Conservation (phyloP, 2,329 filamentous ascomycete genomes). For the Zopfia rhizophila region DNA sequence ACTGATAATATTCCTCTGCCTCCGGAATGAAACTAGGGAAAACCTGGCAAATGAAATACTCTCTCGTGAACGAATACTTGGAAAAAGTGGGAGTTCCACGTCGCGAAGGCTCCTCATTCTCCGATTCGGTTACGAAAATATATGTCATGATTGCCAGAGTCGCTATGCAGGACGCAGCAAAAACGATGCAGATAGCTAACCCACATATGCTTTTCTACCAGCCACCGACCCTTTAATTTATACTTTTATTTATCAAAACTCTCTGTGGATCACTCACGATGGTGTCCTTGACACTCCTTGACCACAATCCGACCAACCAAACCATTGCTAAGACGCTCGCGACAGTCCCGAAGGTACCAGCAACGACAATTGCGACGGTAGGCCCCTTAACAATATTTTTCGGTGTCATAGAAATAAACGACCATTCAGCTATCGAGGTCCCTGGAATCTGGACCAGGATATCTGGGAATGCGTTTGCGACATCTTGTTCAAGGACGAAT, state of each 20-base stretch:
- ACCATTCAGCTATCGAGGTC: slow-evolving; percentile 22
- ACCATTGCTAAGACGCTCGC: slow-evolving; percentile 2
- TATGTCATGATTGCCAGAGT: slow-evolving; percentile 16
- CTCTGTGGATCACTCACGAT: not conserved
- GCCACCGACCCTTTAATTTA: too few species aligned
- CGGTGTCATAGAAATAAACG: slow-evolving; percentile 20
- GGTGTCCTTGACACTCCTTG: not conserved
- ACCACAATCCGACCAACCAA: slow-evolving; percentile 18
- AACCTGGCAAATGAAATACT: slow-evolving; percentile 25
- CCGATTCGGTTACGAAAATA: slow-evolving; percentile 17
- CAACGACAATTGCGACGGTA: slow-evolving; percentile 11
- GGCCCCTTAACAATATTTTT: slow-evolving; percentile 21
- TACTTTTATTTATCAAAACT: slow-evolving; percentile 4
- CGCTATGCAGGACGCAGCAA: slow-evolving; percentile 5
- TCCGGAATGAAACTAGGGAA: slow-evolving; percentile 18
- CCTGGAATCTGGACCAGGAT: slow-evolving; percentile 21
- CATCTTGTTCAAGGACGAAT: slow-evolving; percentile 15
- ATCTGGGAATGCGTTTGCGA: slow-evolving; percentile 11
- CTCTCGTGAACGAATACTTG: slow-evolving; percentile 21
- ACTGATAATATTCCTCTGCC: slow-evolving; percentile 16
- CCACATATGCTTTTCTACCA: slow-evolving; percentile 14
- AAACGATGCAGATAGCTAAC: slow-evolving; percentile 7
- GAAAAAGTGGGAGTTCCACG: too few species aligned
- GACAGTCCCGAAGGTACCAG: slow-evolving; percentile 4
- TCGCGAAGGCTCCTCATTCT: too few species aligned